These are phyloP conservation scores for Aspergillus sp. DNA, from an alignment of 2,329 filamentous ascomycete genomes.

Conservation along the genomic window DNA sequence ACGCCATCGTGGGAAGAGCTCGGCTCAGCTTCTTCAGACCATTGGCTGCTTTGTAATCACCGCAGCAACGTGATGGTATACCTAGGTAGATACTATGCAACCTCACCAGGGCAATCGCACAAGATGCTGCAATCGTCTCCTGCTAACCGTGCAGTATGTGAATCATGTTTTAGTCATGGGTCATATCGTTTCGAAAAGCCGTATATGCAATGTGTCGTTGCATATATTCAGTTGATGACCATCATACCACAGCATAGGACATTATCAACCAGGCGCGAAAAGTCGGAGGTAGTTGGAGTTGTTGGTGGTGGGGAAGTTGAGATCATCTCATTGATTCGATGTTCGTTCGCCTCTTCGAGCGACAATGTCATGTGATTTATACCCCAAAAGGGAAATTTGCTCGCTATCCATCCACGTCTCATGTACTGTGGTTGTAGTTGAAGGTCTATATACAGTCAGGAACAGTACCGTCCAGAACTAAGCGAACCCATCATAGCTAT, in stretches of 20 bases:
- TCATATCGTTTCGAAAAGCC: too few relatives aligned
- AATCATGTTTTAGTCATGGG: background rate
- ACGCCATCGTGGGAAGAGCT: background rate
- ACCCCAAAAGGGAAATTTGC: background rate
- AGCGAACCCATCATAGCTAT: too few relatives aligned
- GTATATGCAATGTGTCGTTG: background rate
- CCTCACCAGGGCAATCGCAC: too few relatives aligned
- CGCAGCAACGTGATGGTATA: too few relatives aligned
- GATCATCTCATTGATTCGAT: background rate
- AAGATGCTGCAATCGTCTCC: background rate
- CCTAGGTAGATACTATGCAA: too few relatives aligned
- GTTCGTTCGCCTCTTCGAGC: background rate
- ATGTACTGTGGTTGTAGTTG: too few relatives aligned
- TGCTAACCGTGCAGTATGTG: background rate
- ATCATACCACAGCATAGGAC: background rate
- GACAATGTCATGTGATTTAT: background rate
- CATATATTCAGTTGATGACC: background rate
- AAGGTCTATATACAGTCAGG: too few relatives aligned
- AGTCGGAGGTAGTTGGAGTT: background rate
- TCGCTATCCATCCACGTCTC: background rate
- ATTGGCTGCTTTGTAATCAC: background rate
- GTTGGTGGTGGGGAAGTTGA: background rate
- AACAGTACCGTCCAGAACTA: too few relatives aligned
- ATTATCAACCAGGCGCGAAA: background rate
- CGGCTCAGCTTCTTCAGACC: background rate